Evolutionary conservation across 2,329 filamentous ascomycete genomes (phyloP).

Genomic region (Colletotrichum acutatum): DNA sequence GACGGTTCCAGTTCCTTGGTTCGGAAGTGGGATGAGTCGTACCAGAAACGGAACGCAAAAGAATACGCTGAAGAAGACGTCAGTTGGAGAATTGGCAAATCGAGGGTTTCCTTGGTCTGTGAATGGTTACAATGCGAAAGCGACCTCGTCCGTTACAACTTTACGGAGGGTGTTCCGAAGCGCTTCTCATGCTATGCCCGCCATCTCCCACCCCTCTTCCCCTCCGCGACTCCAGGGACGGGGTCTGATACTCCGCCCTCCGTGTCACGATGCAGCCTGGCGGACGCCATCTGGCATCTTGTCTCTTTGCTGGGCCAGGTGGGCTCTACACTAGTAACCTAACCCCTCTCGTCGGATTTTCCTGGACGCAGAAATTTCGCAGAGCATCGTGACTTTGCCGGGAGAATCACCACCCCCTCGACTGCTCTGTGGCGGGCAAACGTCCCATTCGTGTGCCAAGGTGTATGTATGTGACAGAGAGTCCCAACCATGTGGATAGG

Average conservation of each 20-base stretch:
- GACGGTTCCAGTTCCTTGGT: conserved; percentile 26
- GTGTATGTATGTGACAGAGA: neutral
- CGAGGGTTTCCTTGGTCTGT: neutral
- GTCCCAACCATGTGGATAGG: conserved; percentile 23
- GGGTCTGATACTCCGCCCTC: neutral
- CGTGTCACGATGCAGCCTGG: neutral
- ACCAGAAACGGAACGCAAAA: conserved; percentile 9
- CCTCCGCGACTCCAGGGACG: neutral
- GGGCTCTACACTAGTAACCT: neutral
- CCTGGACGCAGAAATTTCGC: neutral
- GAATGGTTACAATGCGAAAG: conserved; percentile 1
- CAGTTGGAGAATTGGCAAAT: neutral
- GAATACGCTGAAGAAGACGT: neutral
- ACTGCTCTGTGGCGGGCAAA: neutral
- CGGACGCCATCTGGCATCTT: neutral
- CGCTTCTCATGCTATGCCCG: neutral
- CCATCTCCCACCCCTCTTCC: neutral
- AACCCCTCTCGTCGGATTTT: neutral
- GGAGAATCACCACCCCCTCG: neutral
- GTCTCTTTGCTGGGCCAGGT: neutral
- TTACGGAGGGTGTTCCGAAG: conserved; percentile 20
- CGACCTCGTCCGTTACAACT: conserved; percentile 1
- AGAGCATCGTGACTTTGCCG: conserved; percentile 1
- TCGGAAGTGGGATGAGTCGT: neutral
- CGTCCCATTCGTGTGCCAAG: neutral